Base-by-base conservation (phyloP, 495 filamentous ascomycete genomes). In the Hypoxylon rickii region DNA sequence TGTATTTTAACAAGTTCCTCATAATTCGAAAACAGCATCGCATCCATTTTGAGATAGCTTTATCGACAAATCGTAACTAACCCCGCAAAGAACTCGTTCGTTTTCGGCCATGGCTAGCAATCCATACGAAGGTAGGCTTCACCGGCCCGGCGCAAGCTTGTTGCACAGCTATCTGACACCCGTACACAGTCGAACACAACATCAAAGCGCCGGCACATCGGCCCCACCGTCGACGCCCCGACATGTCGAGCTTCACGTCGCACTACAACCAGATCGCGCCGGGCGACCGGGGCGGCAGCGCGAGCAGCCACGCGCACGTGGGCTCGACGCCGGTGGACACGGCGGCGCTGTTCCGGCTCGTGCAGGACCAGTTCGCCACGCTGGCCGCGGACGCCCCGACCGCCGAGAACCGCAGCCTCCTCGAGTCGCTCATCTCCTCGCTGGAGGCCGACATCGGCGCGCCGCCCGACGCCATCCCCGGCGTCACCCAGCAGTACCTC, bases 161-260 rank as follows among this genome's bases (percentile, higher is more conserved):
- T 29, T 29, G 4, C 4, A 29, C 24, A 10, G 24, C 24, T 4
- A 29, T 29, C 24, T 29, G 24, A 29, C 24, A 4, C 24, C 24
- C 13, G 51, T 33, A 51, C 26, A n/a, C 61, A 96, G 92, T 93
- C 67, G 92, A 96, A 71, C 92, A 97, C 78, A 88, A 86, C 68
- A 89, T 89, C 70, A 73, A 76, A 47, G 52, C 66, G 55, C 37
- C 66, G 22, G 58, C 74, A 45, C 55, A 65, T 50, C 31, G 75
- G 58, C 61, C 76, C 63, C 70, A 73, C 21, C 75, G 73, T 33
- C 86, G 85, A 42, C 89, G 89, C 39, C 84, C 90, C 31, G 90
- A 96, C 74, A 87, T 96, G 73, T 86, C 87, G 39, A 89, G 86
- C 70, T 97, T 97, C 83, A 92, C 88, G 76, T 76, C 86, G 36